Evolutionary conservation across 1,139 yeast species (phyloP).

Genomic region (Candida tetrigidarum): DNA sequence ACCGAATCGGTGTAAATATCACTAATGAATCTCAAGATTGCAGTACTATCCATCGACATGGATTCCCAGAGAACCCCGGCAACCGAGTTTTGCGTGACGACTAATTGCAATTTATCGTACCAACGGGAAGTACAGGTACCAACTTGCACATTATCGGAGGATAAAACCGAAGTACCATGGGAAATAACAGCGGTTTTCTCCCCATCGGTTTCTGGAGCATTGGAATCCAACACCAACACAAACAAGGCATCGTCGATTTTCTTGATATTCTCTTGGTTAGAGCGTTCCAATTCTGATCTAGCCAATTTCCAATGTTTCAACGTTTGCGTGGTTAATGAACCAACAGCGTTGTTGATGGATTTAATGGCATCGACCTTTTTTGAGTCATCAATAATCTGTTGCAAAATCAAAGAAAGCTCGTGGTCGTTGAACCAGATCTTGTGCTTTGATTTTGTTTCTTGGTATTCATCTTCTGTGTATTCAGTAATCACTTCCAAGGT

Average conservation of each 20-base stretch:
- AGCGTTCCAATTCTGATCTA: conserved; percentile 50
- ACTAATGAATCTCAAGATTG: conserved; percentile 71
- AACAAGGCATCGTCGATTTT: conserved; percentile 67
- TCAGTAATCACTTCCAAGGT: conserved; percentile 57
- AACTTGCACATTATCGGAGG: conserved; percentile 59
- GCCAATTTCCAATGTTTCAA: conserved; percentile 66
- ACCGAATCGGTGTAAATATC: conserved; percentile 79
- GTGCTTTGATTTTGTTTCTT: conserved; percentile 27
- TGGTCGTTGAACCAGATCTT: conserved; percentile 55
- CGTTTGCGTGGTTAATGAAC: conserved; percentile 71
- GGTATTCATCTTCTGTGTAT: conserved; percentile 34
- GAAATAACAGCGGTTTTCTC: conserved; percentile 52
- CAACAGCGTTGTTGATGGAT: conserved; percentile 59
- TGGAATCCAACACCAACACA: conserved; percentile 66
- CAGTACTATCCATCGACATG: conserved; percentile 79
- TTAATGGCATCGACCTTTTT: conserved; percentile 40
- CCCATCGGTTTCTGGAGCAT: conserved; percentile 54
- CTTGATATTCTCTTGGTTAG: conserved; percentile 48
- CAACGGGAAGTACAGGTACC: conserved; percentile 82
- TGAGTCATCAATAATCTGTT: conserved; percentile 52
- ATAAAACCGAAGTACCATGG: conserved; percentile 66
- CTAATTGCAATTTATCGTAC: conserved; percentile 76
- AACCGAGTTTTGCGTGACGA: conserved; percentile 69
- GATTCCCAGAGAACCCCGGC: conserved; percentile 81
- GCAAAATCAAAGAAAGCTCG: conserved; percentile 57